phyloP scores from a whole-genome alignment of 768 basidiomycete species.

The Mycena pura region DNA sequence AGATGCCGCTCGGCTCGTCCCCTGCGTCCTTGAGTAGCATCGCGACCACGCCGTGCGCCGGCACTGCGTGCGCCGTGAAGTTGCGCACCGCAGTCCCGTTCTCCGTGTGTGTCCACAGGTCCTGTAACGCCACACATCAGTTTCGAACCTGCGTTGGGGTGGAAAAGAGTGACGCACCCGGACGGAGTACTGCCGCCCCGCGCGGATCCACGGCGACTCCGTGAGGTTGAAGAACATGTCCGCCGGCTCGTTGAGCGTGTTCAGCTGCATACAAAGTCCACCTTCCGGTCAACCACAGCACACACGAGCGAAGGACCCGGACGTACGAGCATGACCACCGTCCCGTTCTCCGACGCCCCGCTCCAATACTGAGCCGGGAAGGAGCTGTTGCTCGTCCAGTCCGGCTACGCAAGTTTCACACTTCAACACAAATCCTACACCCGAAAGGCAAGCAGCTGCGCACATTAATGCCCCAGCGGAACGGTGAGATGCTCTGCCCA shows the following conservation, averaged over 20 bases:
- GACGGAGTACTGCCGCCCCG: constrained; percentile 65
- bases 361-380: constrained; percentile 74
- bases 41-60: constrained; percentile 63
- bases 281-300: neutral
- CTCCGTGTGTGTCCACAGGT: constrained; percentile 62
- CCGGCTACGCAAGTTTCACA: constrained; percentile 33
- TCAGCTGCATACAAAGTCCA: constrained; percentile 47
- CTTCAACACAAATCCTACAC: neutral
- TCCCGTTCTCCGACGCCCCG: constrained; percentile 63
- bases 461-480: constrained; percentile 75
- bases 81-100: constrained; percentile 61
- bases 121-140: constrained; percentile 48
- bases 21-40: constrained; percentile 58
- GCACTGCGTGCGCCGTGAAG: constrained; percentile 52
- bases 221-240: constrained; percentile 64
- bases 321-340: constrained; percentile 68
- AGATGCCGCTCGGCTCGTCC: constrained; percentile 54
- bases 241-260: constrained; percentile 58
- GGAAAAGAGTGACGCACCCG: constrained; percentile 46
- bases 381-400: constrained; percentile 47
- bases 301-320: neutral
- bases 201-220: constrained; percentile 70
- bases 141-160: no score
- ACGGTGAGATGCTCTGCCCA: constrained; percentile 68
- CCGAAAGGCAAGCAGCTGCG: no score